Conservation (phyloP, 2,329 filamentous ascomycete genomes). For the Thelonectria olida region DNA sequence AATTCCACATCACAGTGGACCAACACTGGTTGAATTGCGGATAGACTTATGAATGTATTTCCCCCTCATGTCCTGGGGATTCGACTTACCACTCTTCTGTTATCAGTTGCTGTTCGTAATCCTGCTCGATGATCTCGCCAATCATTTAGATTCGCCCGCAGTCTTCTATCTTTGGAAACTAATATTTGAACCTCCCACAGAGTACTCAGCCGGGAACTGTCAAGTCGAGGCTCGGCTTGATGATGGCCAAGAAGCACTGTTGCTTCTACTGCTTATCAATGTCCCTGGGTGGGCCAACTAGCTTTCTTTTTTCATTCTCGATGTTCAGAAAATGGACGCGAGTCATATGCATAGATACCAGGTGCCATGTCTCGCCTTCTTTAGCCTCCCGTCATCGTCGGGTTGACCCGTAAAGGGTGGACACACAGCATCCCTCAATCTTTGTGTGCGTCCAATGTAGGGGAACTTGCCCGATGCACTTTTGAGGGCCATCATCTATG, state of each 20-base stretch:
- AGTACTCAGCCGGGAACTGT: background rate
- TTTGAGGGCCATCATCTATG: background rate
- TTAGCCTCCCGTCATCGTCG: too few species aligned
- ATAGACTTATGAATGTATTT: conserved; percentile 10
- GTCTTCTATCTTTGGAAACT: too few species aligned
- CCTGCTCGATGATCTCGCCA: too few species aligned
- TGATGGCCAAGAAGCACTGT: background rate
- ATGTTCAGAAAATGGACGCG: background rate
- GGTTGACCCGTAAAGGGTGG: too few species aligned
- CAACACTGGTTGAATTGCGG: background rate
- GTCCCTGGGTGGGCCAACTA: background rate
- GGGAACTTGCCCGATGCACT: background rate
- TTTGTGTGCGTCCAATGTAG: too few species aligned
- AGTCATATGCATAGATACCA: too few species aligned
- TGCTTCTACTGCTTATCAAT: background rate
- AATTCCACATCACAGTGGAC: background rate
- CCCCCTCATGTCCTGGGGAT: background rate
- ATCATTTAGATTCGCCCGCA: too few species aligned
- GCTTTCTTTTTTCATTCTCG: background rate
- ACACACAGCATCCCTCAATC: too few species aligned
- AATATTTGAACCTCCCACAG: background rate
- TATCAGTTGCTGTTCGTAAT: too few species aligned
- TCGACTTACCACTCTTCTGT: too few species aligned
- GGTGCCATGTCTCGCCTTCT: too few species aligned
- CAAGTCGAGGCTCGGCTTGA: background rate